Conservation (phyloP, 1,139 yeast species). For the Nakaseomyces bracarensis region DNA sequence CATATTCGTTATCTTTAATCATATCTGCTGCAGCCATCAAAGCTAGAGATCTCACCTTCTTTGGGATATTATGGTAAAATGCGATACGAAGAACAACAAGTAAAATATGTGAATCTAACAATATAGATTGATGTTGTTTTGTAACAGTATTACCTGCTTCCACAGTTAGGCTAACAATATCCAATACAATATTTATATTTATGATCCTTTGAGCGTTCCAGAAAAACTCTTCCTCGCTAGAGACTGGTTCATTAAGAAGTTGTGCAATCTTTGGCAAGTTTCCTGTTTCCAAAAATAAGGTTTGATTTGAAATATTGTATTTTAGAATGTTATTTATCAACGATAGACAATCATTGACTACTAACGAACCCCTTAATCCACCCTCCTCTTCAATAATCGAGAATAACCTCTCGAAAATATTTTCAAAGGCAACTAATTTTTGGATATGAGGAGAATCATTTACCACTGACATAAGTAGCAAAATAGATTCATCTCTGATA, state of each 20-base stretch:
- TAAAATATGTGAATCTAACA: conserved; percentile 58
- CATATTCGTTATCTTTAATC: conserved; percentile 51
- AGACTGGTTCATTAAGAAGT: conserved; percentile 54
- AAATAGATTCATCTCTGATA: conserved; percentile 79
- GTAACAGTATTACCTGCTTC: conserved; percentile 67
- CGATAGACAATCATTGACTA: conserved; percentile 82
- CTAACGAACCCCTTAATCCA: conserved; percentile 81
- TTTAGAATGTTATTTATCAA: conserved; percentile 63
- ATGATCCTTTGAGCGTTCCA: conserved; percentile 70
- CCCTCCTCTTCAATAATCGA: conserved; percentile 78
- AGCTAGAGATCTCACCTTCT: conserved; percentile 55
- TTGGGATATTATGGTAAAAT: conserved; percentile 57
- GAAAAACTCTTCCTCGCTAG: conserved; percentile 40
- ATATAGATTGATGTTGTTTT: conserved; percentile 48
- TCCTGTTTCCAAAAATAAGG: conserved; percentile 76
- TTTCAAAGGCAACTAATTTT: conserved; percentile 89
- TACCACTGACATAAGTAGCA: conserved; percentile 74
- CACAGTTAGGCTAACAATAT: conserved; percentile 66
- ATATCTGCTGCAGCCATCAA: conserved; percentile 70
- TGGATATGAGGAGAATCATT: conserved; percentile 82
- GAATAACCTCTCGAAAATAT: conserved; percentile 76
- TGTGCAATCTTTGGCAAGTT: conserved; percentile 58
- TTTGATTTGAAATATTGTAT: conserved; percentile 87
- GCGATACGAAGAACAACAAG: conserved; percentile 59
- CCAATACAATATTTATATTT: conserved; percentile 59